Evolutionary conservation across 768 basidiomycete genomes (phyloP).

Genomic region (Trametes villosa): DNA sequence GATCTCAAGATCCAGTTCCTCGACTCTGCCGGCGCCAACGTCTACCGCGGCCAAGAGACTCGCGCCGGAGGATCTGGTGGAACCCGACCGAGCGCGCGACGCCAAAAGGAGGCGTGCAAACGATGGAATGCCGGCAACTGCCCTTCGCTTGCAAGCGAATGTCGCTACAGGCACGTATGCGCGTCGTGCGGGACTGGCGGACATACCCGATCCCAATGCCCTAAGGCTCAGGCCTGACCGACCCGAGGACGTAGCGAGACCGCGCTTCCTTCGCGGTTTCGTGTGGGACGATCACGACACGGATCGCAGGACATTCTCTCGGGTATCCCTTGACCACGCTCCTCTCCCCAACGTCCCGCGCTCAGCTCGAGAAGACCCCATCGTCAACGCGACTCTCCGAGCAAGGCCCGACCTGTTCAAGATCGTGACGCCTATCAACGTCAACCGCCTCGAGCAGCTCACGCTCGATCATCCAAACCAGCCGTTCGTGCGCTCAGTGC

Average conservation of each 20-base stretch:
- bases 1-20: slow-evolving; percentile 11
- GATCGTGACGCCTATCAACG: slow-evolving; percentile 43
- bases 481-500: slow-evolving; percentile 41
- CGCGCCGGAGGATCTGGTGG: not conserved
- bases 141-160: no score
- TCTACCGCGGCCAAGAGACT: not conserved
- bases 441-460: slow-evolving; percentile 34
- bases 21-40: slow-evolving; percentile 1
- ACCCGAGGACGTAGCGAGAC: not conserved
- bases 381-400: slow-evolving; percentile 29
- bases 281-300: slow-evolving; percentile 21
- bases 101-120: not conserved
- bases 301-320: slow-evolving; percentile 27
- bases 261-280: slow-evolving; percentile 16
- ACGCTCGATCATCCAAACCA: slow-evolving; percentile 43
- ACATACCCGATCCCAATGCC: slow-evolving; percentile 8
- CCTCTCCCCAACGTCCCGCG: slow-evolving; percentile 24
- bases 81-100: not conserved
- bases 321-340: not conserved
- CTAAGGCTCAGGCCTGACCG: not conserved
- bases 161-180: not conserved
- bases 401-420: slow-evolving; percentile 39
- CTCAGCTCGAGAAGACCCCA: slow-evolving; percentile 17
- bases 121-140: not conserved
- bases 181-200: slow-evolving; percentile 1